A percentile compares a stretch with the other conserved stretches of the same genome.
These are phyloP conservation scores for Podila verticillata DNA, from an alignment of 192 early-diverging fungal species.

Conservation along the genomic window DNA sequence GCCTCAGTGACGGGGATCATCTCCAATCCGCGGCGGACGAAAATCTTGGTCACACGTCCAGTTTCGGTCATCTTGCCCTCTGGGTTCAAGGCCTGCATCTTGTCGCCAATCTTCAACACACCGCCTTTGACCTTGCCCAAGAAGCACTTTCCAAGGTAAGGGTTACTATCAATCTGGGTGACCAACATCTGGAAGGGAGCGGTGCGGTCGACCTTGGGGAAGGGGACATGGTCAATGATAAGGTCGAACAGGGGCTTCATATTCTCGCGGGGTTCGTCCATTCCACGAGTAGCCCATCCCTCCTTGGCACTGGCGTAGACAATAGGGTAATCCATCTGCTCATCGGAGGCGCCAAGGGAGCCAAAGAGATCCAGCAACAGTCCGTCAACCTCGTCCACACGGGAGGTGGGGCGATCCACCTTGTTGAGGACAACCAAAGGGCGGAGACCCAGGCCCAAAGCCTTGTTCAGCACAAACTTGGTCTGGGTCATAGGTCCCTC, in stretches of 20 bases:
- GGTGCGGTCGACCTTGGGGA: slow-evolving; percentile 69
- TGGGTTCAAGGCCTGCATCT: slow-evolving; percentile 76
- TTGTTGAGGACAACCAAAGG: slow-evolving; percentile 90
- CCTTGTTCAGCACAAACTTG: slow-evolving; percentile 87
- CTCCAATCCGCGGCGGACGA: slow-evolving; percentile 78
- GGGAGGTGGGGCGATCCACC: slow-evolving; percentile 80
- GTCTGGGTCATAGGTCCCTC: slow-evolving; percentile 94
- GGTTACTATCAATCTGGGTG: slow-evolving; percentile 86
- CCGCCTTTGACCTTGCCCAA: slow-evolving; percentile 81
- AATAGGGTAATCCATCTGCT: slow-evolving; percentile 82
- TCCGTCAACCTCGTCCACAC: slow-evolving; percentile 81
- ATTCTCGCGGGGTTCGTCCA: slow-evolving; percentile 55
- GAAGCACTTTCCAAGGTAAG: slow-evolving; percentile 86
- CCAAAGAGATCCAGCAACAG: slow-evolving; percentile 85
- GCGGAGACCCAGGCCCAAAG: slow-evolving; percentile 71
- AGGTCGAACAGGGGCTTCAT: slow-evolving; percentile 79
- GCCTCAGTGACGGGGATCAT: slow-evolving; percentile 76
- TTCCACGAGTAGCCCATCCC: slow-evolving; percentile 76
- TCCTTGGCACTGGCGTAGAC: slow-evolving; percentile 85
- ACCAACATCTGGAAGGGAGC: slow-evolving; percentile 85
- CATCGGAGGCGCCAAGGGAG: slow-evolving; percentile 79
- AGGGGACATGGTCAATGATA: slow-evolving; percentile 75
- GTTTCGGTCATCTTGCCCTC: slow-evolving; percentile 73
- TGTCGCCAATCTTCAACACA: slow-evolving; percentile 74
- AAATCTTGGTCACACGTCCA: slow-evolving; percentile 79